A percentile compares a stretch with the other conserved stretches of the same genome.
Conservation (phyloP, 768 basidiomycete species). For the Rhodotorula kratochvilovae region DNA sequence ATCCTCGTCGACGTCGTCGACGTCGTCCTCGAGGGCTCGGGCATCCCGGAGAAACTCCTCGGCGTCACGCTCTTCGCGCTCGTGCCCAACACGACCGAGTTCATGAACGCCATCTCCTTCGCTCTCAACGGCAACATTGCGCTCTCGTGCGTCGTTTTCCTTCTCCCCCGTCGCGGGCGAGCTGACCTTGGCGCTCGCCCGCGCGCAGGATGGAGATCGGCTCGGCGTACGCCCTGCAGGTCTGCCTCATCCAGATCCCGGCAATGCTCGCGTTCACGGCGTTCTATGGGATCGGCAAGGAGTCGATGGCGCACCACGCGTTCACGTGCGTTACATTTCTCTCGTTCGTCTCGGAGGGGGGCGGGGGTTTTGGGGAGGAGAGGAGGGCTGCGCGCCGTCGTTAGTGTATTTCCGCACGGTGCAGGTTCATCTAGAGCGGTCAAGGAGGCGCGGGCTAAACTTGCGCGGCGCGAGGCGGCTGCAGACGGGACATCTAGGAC, state of each 20-base stretch:
- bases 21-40: slow-evolving; percentile 79
- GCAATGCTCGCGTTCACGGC: slow-evolving; percentile 99
- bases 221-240: slow-evolving; percentile 96
- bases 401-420: too few relatives aligned
- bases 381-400: too few relatives aligned
- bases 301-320: slow-evolving; percentile 76
- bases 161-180: neutral
- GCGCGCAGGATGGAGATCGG: slow-evolving; percentile 90
- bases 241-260: slow-evolving; percentile 93
- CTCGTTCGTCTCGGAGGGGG: too few relatives aligned
- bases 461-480: too few relatives aligned
- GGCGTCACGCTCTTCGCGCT: slow-evolving; percentile 94
- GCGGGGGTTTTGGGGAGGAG: too few relatives aligned
- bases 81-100: slow-evolving; percentile 97
- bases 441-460: too few relatives aligned
- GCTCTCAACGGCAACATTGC: slow-evolving; percentile 96
- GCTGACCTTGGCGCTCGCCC: neutral
- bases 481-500: too few relatives aligned
- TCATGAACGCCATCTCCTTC: slow-evolving; percentile 89
- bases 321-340: slow-evolving; percentile 69
- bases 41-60: slow-evolving; percentile 95
- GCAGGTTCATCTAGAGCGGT: too few relatives aligned
- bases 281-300: slow-evolving; percentile 78
- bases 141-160: slow-evolving; percentile 60
- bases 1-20: slow-evolving; percentile 93